A percentile compares a stretch with the other conserved stretches of the same genome.
Conservation (phyloP, 176 grass and related monocot genomes). For the Guadua angustifolia region DNA sequence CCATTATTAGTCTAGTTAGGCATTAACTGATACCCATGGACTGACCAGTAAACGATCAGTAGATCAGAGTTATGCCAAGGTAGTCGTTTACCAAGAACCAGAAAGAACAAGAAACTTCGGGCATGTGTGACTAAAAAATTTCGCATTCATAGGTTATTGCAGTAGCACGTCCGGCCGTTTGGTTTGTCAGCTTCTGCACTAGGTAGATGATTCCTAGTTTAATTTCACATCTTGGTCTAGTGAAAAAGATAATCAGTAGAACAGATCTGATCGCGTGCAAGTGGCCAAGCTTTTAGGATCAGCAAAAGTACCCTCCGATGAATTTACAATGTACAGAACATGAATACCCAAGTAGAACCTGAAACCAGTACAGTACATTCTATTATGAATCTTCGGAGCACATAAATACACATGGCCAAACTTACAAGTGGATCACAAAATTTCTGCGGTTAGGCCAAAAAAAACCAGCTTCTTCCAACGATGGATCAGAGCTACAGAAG, state of each 20-base stretch:
- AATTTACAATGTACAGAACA: neutral
- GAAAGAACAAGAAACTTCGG: neutral
- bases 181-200: slow-evolving; percentile 7
- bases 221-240: slow-evolving; percentile 14
- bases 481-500: neutral
- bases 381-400: slow-evolving; percentile 11
- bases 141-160: slow-evolving; percentile 5
- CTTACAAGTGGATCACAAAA: neutral
- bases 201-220: neutral
- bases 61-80: neutral
- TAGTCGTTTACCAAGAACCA: slow-evolving; percentile 20
- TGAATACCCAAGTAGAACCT: neutral
- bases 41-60: neutral
- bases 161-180: neutral
- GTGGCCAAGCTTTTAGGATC: slow-evolving; percentile 4
- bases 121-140: neutral
- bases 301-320: neutral
- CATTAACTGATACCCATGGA: neutral
- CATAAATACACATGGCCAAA: slow-evolving; percentile 14
- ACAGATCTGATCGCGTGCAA: slow-evolving; percentile 19
- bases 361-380: neutral
- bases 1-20: slow-evolving; percentile 32
- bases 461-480: neutral
- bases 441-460: neutral
- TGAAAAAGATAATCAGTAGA: neutral